These are phyloP conservation scores for Dactylonectria estremocensis DNA, from an alignment of 2,329 filamentous ascomycete genomes.

Conservation along the genomic window DNA sequence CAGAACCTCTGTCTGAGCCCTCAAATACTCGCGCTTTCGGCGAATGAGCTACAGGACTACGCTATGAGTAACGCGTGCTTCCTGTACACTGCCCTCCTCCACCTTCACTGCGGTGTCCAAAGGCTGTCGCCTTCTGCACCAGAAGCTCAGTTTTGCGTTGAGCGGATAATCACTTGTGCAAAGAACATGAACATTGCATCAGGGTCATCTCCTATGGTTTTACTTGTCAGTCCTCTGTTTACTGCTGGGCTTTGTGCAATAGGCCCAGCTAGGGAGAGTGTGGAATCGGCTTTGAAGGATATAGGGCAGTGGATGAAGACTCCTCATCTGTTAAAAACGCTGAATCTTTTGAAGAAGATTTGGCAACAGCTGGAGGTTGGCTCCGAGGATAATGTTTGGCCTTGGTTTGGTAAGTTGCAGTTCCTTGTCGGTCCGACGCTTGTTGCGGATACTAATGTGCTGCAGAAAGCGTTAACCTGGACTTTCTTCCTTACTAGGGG, in stretches of 20 bases:
- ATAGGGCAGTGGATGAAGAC: conserved; percentile 38
- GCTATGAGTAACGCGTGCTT: conserved; percentile 35
- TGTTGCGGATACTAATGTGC: neutral
- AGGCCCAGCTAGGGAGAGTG: conserved; percentile 8
- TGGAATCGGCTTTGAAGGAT: conserved; percentile 20
- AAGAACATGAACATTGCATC: conserved; percentile 21
- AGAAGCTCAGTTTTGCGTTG: conserved; percentile 23
- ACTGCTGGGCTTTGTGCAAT: conserved; percentile 31
- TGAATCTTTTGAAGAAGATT: conserved; percentile 23
- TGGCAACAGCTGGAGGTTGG: conserved; percentile 15
- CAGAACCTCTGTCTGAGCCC: conserved; percentile 13
- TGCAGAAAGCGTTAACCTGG: conserved; percentile 19
- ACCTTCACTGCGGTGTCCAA: conserved; percentile 26
- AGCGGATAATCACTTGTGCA: conserved; percentile 28
- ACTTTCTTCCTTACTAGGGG: conserved; percentile 29
- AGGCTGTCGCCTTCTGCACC: neutral
- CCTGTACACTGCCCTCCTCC: conserved; percentile 35
- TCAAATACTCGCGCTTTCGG: conserved; percentile 3
- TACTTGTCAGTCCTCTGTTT: conserved; percentile 34
- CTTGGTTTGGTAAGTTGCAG: conserved; percentile 16
- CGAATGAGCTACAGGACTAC: conserved; percentile 32
- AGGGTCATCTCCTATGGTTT: conserved; percentile 27
- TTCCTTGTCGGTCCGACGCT: neutral
- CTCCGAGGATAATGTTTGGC: neutral
- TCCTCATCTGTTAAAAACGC: conserved; percentile 30